Base-by-base conservation (phyloP, 2,329 filamentous ascomycete species). In the Curvularia verruculosa region DNA sequence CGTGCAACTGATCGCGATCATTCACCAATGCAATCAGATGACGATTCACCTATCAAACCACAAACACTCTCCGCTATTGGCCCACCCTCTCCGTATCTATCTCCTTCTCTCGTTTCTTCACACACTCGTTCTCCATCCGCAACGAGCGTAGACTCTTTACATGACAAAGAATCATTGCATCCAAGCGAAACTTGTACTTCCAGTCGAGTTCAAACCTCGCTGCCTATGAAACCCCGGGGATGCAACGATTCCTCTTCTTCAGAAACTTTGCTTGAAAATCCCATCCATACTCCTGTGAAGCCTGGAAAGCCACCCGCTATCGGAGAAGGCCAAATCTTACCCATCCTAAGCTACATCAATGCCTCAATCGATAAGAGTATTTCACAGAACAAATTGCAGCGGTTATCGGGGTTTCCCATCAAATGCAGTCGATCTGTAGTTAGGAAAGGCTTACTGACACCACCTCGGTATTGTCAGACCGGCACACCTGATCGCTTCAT, bases 401-500 rank as follows among this genome's bases (percentile, higher is more conserved):
- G 28, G 29, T 50, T 51, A 45, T 58, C 63, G 18, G 72, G 67
- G 56, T 76, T 70, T 45, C 73, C 73, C 19, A 49, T 77, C 10
- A 70, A 72, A 43, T 61, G 69, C 37, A 72, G 72, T 52, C 73
- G 75, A 59, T 72, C 69, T 66, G 58, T 57, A 21, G 49, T 66
- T 37, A 60, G 69, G 8, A 70, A 69, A 13, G 70, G 73, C 6
- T 28, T 63, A 0, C 43, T 70, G 29, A 56, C 59, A 39, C 54
- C 63, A 26, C 51, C 66, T 39, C 59, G 64, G 43, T 64, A 59
- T 46, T 53, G 57, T 15, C 67, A 61, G 37, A 63, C 64, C 34
- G 71, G 61, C 26, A 80, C 78, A 10, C 82, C 82, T 21, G 87
- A 89, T 71, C 81, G 87, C 26, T 89, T 88, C 67, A 81, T 89